Evolutionary conservation across 2,329 filamentous ascomycete genomes (phyloP).

Genomic region (Scorias spongiosa): DNA sequence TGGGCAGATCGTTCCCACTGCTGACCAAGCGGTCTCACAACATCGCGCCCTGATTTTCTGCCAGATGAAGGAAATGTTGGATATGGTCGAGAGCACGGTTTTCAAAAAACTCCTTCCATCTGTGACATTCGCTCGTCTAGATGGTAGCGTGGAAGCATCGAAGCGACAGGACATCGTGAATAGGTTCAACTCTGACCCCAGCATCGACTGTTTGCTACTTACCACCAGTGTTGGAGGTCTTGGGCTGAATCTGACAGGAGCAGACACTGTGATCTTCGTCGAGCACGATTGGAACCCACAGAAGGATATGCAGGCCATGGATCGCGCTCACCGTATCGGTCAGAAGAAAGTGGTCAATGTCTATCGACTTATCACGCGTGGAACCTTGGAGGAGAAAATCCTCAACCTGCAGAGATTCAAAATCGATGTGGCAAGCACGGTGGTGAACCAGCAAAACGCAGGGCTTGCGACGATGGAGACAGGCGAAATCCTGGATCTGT

Average conservation of each 20-base stretch:
- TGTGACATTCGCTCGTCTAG: constrained; percentile 85
- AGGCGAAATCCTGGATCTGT: constrained; percentile 91
- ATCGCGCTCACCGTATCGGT: constrained; percentile 91
- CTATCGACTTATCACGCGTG: constrained; percentile 87
- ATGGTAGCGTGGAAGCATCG: constrained; percentile 81
- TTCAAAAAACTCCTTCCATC: constrained; percentile 80
- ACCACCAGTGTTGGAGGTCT: constrained; percentile 92
- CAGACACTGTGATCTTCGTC: constrained; percentile 97
- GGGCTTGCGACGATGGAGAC: constrained; percentile 94
- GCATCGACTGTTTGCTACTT: constrained; percentile 82
- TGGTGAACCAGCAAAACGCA: constrained; percentile 97
- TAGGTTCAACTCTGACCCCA: constrained; percentile 94
- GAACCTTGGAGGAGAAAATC: constrained; percentile 97
- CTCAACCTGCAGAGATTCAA: constrained; percentile 94
- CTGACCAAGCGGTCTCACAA: constrained; percentile 73
- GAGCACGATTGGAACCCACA: constrained; percentile 99
- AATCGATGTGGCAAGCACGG: constrained; percentile 93
- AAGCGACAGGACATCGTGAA: constrained; percentile 97
- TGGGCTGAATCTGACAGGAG: constrained; percentile 87
- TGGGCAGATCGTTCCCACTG: constrained; percentile 41
- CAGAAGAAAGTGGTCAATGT: constrained; percentile 99
- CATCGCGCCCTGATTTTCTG: constrained; percentile 95
- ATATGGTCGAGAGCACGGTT: constrained; percentile 94
- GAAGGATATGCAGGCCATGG: constrained; percentile 97
- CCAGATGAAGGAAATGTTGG: constrained; percentile 99